Conservation (phyloP, 768 basidiomycete species). For the Amanita rubescens region DNA sequence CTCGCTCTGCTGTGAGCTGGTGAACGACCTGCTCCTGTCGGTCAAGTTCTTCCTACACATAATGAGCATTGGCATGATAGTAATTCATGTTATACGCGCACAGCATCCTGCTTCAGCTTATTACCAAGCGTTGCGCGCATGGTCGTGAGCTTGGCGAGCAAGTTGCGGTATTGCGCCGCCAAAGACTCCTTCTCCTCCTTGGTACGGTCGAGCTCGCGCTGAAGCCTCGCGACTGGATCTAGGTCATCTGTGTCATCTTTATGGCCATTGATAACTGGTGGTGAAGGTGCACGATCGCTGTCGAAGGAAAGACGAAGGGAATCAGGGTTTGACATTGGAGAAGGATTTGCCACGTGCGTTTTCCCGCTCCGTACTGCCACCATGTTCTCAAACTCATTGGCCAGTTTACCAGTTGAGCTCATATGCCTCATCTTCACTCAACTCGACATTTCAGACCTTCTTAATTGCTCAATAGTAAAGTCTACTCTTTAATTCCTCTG, state of each 20-base stretch:
- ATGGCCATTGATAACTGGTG: constrained; percentile 26
- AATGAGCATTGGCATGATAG: constrained; percentile 4
- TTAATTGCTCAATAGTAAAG: constrained; percentile 12
- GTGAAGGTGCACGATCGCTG: constrained; percentile 33
- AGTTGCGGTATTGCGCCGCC: constrained; percentile 74
- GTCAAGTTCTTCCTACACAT: constrained; percentile 91
- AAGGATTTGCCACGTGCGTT: neutral
- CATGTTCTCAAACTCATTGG: constrained; percentile 6
- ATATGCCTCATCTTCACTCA: constrained; percentile 18
- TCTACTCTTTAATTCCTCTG: neutral
- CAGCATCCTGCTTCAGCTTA: constrained; percentile 94
- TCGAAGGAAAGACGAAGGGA: constrained; percentile 37
- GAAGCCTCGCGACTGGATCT: constrained; percentile 52
- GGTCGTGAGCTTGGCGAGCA: constrained; percentile 82
- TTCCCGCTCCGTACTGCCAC: neutral
- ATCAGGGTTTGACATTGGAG: constrained; percentile 8
- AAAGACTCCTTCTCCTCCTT: constrained; percentile 85
- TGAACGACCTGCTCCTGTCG: constrained; percentile 80
- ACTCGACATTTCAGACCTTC: constrained; percentile 17
- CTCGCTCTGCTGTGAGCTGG: constrained; percentile 69
- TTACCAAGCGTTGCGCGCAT: constrained; percentile 93
- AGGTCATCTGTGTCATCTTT: constrained; percentile 29
- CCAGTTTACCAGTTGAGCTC: constrained; percentile 18
- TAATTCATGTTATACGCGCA: constrained; percentile 28
- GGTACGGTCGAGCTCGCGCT: constrained; percentile 68